phyloP scores from a whole-genome alignment of 768 basidiomycete species.

The Tulasnella sp. region DNA sequence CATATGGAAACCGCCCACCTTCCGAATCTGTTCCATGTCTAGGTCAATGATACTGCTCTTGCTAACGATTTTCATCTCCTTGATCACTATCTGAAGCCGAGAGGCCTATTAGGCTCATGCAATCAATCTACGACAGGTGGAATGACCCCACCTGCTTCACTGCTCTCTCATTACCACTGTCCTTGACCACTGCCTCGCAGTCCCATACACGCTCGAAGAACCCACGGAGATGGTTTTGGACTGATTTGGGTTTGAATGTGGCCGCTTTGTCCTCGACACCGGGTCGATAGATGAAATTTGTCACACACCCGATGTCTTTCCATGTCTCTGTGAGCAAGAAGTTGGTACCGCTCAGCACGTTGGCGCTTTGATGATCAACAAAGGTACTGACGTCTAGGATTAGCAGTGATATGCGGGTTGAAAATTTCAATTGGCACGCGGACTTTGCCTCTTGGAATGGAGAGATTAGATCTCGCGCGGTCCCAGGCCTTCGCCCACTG shows the following conservation, averaged over 20 bases:
- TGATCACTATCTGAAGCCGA: background rate
- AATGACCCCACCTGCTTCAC: background rate
- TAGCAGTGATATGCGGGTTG: background rate
- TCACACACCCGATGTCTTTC: background rate
- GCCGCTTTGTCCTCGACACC: background rate
- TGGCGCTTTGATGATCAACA: background rate
- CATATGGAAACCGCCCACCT: background rate
- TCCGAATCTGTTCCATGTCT: background rate
- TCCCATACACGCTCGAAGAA: background rate
- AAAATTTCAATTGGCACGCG: background rate
- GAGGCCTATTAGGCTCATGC: background rate
- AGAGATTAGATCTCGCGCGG: background rate
- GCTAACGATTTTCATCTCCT: background rate
- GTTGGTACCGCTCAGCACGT: background rate
- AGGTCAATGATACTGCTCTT: background rate
- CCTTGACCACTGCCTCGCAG: background rate
- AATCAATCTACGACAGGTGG: background rate
- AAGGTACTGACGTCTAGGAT: background rate
- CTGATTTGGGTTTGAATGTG: background rate
- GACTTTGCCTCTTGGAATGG: background rate
- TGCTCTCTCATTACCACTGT: background rate
- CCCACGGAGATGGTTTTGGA: background rate
- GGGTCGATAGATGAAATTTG: background rate
- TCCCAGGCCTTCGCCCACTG: background rate
- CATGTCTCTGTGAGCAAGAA: background rate